These are phyloP conservation scores for Mollisia scopiformis DNA, from an alignment of 2,329 filamentous ascomycete species.

Conservation along the genomic window DNA sequence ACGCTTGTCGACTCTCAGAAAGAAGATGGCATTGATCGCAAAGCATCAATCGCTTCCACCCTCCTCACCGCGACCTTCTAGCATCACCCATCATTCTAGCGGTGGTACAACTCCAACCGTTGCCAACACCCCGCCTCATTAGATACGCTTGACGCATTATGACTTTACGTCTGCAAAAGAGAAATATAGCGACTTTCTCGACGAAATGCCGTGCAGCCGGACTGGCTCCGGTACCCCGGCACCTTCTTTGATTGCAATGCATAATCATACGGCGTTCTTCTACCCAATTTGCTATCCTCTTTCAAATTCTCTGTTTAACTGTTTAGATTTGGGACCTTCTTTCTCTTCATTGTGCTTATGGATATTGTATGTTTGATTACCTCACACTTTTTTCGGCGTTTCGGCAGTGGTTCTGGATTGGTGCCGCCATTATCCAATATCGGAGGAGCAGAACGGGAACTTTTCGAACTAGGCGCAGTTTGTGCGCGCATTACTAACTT, in stretches of 20 bases:
- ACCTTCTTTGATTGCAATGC: not conserved
- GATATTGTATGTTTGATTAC: not conserved
- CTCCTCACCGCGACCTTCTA: conserved; percentile 33
- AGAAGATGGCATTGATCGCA: conserved; percentile 64
- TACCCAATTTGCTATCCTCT: conserved; percentile 1
- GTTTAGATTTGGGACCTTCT: not conserved
- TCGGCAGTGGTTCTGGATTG: not conserved
- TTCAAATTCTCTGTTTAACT: not conserved
- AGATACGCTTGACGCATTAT: conserved; percentile 11
- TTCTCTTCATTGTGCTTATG: not conserved
- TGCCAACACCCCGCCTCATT: conserved; percentile 35
- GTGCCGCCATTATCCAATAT: not conserved
- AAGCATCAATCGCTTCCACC: conserved; percentile 41
- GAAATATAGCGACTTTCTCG: not conserved
- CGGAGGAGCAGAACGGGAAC: not conserved
- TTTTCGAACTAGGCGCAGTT: not conserved
- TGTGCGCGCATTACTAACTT: not conserved
- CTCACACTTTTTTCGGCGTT: not conserved
- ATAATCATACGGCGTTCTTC: conserved; percentile 5
- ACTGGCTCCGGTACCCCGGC: not conserved
- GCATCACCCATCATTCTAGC: conserved; percentile 29
- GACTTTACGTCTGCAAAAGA: conserved; percentile 1
- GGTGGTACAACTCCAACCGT: conserved; percentile 37
- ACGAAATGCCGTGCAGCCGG: not conserved
- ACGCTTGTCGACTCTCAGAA: conserved; percentile 58